A percentile compares a stretch with the other conserved stretches of the same genome.
Conservation (phyloP, 208 protist species). For the Wallacemonas sp. region DNA sequence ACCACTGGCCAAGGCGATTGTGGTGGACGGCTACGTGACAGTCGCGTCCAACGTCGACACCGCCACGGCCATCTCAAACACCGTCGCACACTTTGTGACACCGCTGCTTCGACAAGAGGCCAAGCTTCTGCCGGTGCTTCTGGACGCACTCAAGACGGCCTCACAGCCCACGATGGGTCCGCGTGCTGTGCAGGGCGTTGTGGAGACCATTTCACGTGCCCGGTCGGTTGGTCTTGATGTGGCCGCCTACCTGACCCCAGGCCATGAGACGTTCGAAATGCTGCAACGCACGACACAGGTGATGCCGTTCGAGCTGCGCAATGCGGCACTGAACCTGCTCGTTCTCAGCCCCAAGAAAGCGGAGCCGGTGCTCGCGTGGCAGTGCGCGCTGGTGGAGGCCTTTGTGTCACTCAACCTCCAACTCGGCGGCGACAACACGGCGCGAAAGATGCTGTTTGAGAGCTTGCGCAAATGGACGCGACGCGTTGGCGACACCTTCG, state of each 20-base stretch:
- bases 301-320: constrained; percentile 64
- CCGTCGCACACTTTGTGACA: constrained; percentile 75
- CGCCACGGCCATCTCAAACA: constrained; percentile 56
- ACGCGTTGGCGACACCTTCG: constrained; percentile 51
- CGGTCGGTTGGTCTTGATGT: constrained; percentile 65
- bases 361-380: constrained; percentile 56
- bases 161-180: constrained; percentile 16
- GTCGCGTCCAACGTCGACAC: constrained; percentile 50
- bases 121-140: constrained; percentile 21
- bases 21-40: constrained; percentile 41
- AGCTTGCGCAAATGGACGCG: constrained; percentile 71
- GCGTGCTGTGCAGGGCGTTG: constrained; percentile 62
- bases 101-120: constrained; percentile 63
- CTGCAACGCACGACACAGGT: constrained; percentile 48
- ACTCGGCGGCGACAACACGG: constrained; percentile 77
- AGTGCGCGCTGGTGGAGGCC: constrained; percentile 73
- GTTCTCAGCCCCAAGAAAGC: constrained; percentile 61
- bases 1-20: constrained; percentile 58
- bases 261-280: constrained; percentile 28
- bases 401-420: constrained; percentile 82
- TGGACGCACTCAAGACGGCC: constrained; percentile 26
- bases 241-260: constrained; percentile 40
- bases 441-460: constrained; percentile 63
- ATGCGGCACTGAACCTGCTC: constrained; percentile 61
- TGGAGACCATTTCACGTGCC: constrained; percentile 74